Base-by-base conservation (phyloP, 2,329 filamentous ascomycete species). In the Hypoxylon rubiginosum region DNA sequence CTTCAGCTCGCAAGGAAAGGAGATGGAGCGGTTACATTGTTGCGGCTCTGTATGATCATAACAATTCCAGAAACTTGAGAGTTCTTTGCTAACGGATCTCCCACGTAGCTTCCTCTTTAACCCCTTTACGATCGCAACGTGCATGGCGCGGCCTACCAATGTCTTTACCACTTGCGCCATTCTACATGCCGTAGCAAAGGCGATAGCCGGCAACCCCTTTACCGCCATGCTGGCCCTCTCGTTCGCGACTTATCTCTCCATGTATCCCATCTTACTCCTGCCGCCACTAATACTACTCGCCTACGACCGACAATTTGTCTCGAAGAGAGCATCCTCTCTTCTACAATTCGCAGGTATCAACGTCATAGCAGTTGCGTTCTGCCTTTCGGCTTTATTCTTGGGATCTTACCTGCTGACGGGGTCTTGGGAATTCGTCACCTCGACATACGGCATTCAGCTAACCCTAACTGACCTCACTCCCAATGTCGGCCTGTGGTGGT, bases 401-500 rank as follows among this genome's bases (percentile, higher is more conserved):
- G 85, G 93, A 72, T 97, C 94, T 0, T 91, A 86, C 70, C 75
- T 91, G 32, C 82, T 97, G 43, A 92, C 92, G 0, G n/a, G 88
- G 67, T 97, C 94, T 1, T 97, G 92, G 92, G 90, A 94, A 67
- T 99, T 98, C 75, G 80, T 98, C n/a, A 81, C 86, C 7, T 93
- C 94, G 19, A 97, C 96, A 0, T 99, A 99, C 79, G 94, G 95
- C 72, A 93, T 97, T 50, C 94, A 97, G 73, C 86, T 99, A 39
- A 89, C 96, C 0, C 87, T 99, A 2, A 93, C 94, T 8, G 96
- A 99, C 76, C 85, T 99, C 43, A 97, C 95, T 0, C 96, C 96
- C 11, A 99, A 98, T 71, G 92, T 97, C 30, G 96, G 96, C 1
- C 85, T 99, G 1, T 99, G 96, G 96, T 99, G 96, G 96, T 99